Conservation (phyloP, 2,329 filamentous ascomycete species). For the Periglandula ipomoeae region DNA sequence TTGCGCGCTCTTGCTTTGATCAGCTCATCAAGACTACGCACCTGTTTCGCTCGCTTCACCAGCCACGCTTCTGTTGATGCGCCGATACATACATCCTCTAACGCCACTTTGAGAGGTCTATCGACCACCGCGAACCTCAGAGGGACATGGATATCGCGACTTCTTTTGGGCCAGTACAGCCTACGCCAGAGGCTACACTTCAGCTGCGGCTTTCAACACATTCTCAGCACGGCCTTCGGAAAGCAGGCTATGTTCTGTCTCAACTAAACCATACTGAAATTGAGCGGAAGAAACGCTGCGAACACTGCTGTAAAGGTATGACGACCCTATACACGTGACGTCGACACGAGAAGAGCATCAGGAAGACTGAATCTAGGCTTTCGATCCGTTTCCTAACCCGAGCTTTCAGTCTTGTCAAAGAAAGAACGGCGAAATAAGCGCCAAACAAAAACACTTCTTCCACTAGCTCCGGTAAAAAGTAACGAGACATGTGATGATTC, state of each 20-base stretch:
- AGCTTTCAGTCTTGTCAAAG: neutral
- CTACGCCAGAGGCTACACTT: slow-evolving; percentile 12
- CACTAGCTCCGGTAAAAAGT: neutral
- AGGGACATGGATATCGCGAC: slow-evolving; percentile 2
- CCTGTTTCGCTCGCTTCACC: neutral
- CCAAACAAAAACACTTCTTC: neutral
- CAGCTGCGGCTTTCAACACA: slow-evolving; percentile 14
- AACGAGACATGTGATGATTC: neutral
- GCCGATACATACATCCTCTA: neutral
- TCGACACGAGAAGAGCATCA: neutral
- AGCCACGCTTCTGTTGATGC: neutral
- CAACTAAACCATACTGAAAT: slow-evolving; percentile 18
- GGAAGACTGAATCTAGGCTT: neutral
- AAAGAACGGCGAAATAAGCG: slow-evolving; percentile 1
- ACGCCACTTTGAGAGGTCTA: neutral
- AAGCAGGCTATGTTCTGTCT: slow-evolving; percentile 18
- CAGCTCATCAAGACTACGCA: neutral
- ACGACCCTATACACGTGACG: neutral
- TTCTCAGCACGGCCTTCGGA: slow-evolving; percentile 12
- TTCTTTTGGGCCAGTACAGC: slow-evolving; percentile 10
- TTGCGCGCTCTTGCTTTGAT: neutral
- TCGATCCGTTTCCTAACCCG: neutral
- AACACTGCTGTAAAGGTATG: slow-evolving; percentile 17
- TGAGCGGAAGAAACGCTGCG: slow-evolving; percentile 22
- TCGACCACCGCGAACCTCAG: neutral